A percentile compares a stretch with the other conserved stretches of the same genome.
Conservation (phyloP, 495 filamentous ascomycete species). For the Penicillium samsonianum region DNA sequence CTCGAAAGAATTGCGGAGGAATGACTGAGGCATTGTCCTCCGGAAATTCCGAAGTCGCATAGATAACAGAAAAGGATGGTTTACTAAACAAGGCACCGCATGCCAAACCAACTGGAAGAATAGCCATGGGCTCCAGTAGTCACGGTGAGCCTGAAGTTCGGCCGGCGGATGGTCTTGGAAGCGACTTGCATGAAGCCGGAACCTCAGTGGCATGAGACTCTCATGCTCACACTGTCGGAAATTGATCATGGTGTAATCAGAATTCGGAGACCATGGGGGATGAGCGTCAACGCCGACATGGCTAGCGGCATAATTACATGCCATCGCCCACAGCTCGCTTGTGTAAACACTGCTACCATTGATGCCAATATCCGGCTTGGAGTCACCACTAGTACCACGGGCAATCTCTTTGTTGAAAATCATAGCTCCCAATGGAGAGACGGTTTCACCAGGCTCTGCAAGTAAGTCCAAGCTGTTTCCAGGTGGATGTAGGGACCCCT, state of each 20-base stretch:
- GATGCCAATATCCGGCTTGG: constrained; percentile 40
- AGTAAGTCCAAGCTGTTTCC: neutral
- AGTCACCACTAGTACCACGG: constrained; percentile 12
- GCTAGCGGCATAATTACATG: constrained; percentile 40
- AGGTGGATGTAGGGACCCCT: constrained; percentile 26
- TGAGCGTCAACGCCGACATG: constrained; percentile 28
- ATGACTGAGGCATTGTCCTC: constrained; percentile 41
- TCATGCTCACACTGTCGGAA: constrained; percentile 47
- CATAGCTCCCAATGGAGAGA: constrained; percentile 5
- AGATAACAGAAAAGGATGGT: constrained; percentile 47
- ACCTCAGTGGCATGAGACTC: constrained; percentile 43
- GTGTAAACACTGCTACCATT: constrained; percentile 37
- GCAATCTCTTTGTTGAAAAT: constrained; percentile 6
- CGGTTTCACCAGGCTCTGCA: neutral
- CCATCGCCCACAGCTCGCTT: constrained; percentile 44
- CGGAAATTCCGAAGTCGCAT: constrained; percentile 44
- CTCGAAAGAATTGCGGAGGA: constrained; percentile 40
- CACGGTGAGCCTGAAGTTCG: constrained; percentile 37
- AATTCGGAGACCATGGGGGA: constrained; percentile 46
- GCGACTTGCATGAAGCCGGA: constrained; percentile 42
- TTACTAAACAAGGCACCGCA: constrained; percentile 44
- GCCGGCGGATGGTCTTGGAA: constrained; percentile 37
- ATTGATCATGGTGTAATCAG: constrained; percentile 43
- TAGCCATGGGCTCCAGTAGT: constrained; percentile 49
- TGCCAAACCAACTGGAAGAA: constrained; percentile 47